Conservation (phyloP, 805 yeast genomes). For the Wickerhamiella alocasiicola region DNA sequence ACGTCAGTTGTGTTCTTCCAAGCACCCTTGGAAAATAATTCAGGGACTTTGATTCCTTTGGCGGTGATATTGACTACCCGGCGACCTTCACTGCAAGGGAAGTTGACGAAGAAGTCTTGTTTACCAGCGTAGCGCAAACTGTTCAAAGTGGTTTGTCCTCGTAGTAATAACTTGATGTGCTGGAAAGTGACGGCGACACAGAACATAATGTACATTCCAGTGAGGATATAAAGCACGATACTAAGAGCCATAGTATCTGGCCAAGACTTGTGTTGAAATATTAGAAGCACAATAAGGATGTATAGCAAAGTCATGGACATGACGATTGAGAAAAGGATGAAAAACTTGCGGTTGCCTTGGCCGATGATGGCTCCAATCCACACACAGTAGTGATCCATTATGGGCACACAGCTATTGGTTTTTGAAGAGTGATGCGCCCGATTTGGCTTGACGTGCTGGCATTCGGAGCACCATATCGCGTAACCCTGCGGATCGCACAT, state of each 20-base stretch:
- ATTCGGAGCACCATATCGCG: conserved; percentile 62
- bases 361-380: conserved; percentile 72
- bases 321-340: conserved; percentile 37
- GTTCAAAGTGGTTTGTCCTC: conserved; percentile 33
- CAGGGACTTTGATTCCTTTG: conserved; percentile 26
- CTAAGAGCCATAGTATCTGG: conserved; percentile 35
- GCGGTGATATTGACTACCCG: conserved; percentile 36
- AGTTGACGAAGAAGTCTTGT: conserved; percentile 26
- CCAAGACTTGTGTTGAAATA: conserved; percentile 24
- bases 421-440: conserved; percentile 61
- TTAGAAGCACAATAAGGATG: conserved; percentile 31
- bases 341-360: conserved; percentile 45
- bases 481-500: conserved; percentile 60
- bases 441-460: conserved; percentile 51
- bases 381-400: conserved; percentile 74
- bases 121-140: conserved; percentile 31
- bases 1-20: conserved; percentile 20
- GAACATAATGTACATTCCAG: conserved; percentile 37
- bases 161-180: conserved; percentile 35
- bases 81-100: conserved; percentile 29
- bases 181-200: conserved; percentile 32
- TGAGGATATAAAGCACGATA: conserved; percentile 35
- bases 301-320: conserved; percentile 30
- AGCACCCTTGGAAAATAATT: conserved; percentile 24
- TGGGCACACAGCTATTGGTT: conserved; percentile 45